Evolutionary conservation across 169 alveolate genomes (phyloP), one percentile per base, ranked within the genome.

Genomic region (Besnoitia besnoiti): DNA sequence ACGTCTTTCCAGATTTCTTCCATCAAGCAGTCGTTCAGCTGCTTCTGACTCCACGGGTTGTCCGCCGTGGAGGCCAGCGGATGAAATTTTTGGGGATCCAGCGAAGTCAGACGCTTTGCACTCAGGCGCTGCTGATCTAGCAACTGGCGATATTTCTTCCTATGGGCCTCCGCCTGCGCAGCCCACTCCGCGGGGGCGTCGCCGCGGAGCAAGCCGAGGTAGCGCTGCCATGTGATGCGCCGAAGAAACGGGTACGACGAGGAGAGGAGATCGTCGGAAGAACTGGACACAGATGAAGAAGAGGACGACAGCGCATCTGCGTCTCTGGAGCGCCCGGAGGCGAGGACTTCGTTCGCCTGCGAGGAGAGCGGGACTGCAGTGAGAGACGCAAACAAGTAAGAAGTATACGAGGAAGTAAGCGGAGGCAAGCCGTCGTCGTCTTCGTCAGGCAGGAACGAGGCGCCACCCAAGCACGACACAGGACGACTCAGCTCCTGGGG

Each of bases 1-100:
- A 95, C 61, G 77, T 95, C 97, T 61, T 94, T 94, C 97, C 97
- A 95, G 62, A 95, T 95, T 85, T 95, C 97, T 51, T 92, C 95
- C 51, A 91, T 67, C 87, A 95, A 49, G 61, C 92, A 95, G 47
- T 93, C 89, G 59, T 95, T 94, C 40, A 59, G 89, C 35, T 95
- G 96, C 49, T 87, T 91, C 87, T 92, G 94, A 47, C 92, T 94
- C 96, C 96, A 95, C 1, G 96, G 96, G 37, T 95, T 94, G 49
- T 93, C 93, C 4, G 93, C 93, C 27, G 93, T 90, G 39, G 93
- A 59, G 0, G 93, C 93, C 0, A 90, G 73, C 7, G 93, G 93
- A 49, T 90, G 93, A 67, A 90, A 90, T 67, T 87, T 55, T 90
- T 90, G 93, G 62, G 93, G 93, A 85, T 90, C 93, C 3, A 90